phyloP scores from a whole-genome alignment of 2,329 filamentous ascomycete species.

The Gyromitra esculenta region DNA sequence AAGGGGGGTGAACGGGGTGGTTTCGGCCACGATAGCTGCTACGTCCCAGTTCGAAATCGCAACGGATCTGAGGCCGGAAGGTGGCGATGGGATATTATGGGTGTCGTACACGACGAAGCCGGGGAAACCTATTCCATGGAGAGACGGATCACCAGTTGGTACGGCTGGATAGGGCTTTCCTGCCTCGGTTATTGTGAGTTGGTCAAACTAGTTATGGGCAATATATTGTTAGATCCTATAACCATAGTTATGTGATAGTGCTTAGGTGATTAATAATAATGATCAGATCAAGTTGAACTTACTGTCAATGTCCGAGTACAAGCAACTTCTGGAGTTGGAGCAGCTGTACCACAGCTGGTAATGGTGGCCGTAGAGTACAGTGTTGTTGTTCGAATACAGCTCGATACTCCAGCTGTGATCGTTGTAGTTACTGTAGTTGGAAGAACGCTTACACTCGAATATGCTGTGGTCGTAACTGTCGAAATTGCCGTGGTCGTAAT shows the following conservation, averaged over 20 bases:
- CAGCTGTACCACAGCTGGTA: background rate
- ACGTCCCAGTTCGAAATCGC: background rate
- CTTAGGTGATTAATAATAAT: background rate
- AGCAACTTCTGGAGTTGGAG: background rate
- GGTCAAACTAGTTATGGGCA: constrained; percentile 1
- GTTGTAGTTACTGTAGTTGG: background rate
- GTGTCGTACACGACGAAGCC: background rate
- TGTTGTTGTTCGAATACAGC: background rate
- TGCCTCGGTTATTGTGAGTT: background rate
- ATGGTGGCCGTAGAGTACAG: background rate
- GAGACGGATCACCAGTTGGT: background rate
- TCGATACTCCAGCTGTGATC: background rate
- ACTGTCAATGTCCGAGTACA: background rate
- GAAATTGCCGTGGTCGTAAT: background rate
- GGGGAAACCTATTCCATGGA: background rate
- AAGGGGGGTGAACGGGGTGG: background rate
- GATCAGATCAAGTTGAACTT: background rate
- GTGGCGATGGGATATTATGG: background rate
- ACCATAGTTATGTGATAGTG: no score
- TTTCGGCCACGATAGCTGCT: background rate
- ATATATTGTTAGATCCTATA: background rate
- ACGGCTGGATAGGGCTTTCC: background rate
- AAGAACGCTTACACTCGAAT: background rate
- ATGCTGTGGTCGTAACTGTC: background rate
- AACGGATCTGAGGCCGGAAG: background rate